These are phyloP conservation scores for Picea sitchensis DNA, from an alignment of 75 land plant species.

Conservation along the genomic window DNA sequence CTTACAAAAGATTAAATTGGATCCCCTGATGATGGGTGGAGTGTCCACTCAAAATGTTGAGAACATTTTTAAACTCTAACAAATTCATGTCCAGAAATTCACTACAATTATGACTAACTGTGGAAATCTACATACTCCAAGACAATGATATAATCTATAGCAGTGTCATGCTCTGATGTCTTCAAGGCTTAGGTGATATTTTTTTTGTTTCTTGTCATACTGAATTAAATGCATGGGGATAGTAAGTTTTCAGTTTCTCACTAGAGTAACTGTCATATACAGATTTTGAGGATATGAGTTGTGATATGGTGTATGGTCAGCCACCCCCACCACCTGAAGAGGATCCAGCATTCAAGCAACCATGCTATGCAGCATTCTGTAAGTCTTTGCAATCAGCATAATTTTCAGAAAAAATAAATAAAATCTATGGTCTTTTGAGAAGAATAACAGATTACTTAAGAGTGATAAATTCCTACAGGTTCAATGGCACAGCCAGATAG, in stretches of 20 bases:
- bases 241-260: neutral
- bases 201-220: neutral
- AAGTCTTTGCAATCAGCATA: conserved; percentile 22
- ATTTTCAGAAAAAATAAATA: neutral
- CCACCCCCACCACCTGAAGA: conserved; percentile 77
- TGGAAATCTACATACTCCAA: neutral
- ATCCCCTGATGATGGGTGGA: no score
- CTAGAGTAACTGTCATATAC: neutral
- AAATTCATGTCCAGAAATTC: no score
- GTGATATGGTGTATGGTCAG: conserved; percentile 97
- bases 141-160: neutral
- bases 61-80: no score
- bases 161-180: neutral
- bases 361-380: conserved; percentile 74
- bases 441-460: no score
- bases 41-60: no score
- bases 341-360: conserved; percentile 83
- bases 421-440: neutral
- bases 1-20: no score
- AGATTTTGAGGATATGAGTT: conserved; percentile 99
- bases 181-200: neutral
- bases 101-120: no score
- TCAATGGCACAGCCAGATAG: neutral
- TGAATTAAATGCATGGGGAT: neutral
- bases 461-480: conserved; percentile 5